Base-by-base conservation (phyloP, 1,284 basidiomycete genomes). In the Ustilago nuda region DNA sequence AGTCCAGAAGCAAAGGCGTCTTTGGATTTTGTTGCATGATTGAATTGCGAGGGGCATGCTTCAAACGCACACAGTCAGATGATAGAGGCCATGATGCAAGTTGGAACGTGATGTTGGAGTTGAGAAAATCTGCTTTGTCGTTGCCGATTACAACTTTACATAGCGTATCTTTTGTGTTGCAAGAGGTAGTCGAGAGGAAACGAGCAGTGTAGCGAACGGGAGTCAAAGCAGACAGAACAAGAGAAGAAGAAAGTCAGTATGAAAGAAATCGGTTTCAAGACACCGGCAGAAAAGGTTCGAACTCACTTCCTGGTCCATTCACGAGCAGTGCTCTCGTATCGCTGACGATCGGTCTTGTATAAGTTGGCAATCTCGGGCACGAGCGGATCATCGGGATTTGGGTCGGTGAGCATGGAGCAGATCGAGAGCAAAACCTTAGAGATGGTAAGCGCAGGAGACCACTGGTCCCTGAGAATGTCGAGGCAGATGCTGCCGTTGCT, bases 401-500 rank as follows among this genome's bases (percentile, higher is more conserved):
- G 84, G 76, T 85, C 84, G 27, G 84, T 85, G 46, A 84, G 75
- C 83, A 84, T 83, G 9, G 84, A 85, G 76, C 82, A 84, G 70
- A 85, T 84, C 36, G 83, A 84, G 54, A 85, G 78, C 54, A 85
- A 64, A 19, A 84, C 80, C 90, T 99, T 98, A 84, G 95, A 97
- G 84, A 99, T 98, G 68, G 97, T 98, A 88, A 99, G 89, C 54
- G 97, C 97, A 56, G 97, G 97, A 73, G 79, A 79, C 83, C 82
- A 86, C 62, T 86, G 95, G 88, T 98, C 95, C 88, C 94, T 91
- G 86, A 98, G 89, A 86, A 98, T 98, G 87, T 98, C 97, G 82
- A 99, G 89, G 88, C 97, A 99, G 88, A 99, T 99, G 81, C 94
- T 95, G 56, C 97, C 97, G 84, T 97, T 95, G 78, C 93, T 92